These are phyloP conservation scores for Lactarius psammicola DNA, from an alignment of 768 basidiomycete genomes.

Conservation along the genomic window DNA sequence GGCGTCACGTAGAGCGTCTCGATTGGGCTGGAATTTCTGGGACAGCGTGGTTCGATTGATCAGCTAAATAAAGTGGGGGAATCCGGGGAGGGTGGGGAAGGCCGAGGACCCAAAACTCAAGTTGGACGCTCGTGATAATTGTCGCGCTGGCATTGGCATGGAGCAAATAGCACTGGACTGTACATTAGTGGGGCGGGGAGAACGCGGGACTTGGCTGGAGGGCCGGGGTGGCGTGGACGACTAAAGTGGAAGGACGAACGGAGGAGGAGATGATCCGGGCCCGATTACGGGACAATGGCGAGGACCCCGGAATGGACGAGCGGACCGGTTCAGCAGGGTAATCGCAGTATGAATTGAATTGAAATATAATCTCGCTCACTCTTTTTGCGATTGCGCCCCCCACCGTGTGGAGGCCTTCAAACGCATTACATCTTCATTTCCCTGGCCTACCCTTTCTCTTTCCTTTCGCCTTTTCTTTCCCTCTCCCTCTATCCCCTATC, in stretches of 20 bases:
- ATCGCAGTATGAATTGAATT: not conserved
- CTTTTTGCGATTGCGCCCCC: not conserved
- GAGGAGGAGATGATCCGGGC: slow-evolving; percentile 27
- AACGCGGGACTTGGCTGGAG: not conserved
- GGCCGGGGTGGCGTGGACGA: slow-evolving; percentile 28
- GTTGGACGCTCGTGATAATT: not conserved
- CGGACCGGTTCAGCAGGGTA: slow-evolving; percentile 10
- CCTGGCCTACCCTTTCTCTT: not conserved
- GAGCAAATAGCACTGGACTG: no score
- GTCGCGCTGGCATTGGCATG: no score
- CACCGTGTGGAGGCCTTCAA: not conserved
- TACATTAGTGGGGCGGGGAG: not conserved
- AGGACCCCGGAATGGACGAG: slow-evolving; percentile 21
- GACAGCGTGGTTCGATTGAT: not conserved
- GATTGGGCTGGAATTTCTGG: not conserved
- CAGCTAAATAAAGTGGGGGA: not conserved
- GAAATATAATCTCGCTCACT: slow-evolving; percentile 14
- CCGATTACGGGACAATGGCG: slow-evolving; percentile 7
- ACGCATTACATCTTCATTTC: not conserved
- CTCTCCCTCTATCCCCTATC: slow-evolving; percentile 1
- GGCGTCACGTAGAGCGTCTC: not conserved
- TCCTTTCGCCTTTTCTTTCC: not conserved
- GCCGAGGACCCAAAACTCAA: not conserved
- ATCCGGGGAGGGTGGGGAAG: not conserved
- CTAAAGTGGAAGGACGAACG: slow-evolving; percentile 12